These are phyloP conservation scores for Aspergillus niger DNA, from an alignment of 2,329 filamentous ascomycete species.

Conservation along the genomic window DNA sequence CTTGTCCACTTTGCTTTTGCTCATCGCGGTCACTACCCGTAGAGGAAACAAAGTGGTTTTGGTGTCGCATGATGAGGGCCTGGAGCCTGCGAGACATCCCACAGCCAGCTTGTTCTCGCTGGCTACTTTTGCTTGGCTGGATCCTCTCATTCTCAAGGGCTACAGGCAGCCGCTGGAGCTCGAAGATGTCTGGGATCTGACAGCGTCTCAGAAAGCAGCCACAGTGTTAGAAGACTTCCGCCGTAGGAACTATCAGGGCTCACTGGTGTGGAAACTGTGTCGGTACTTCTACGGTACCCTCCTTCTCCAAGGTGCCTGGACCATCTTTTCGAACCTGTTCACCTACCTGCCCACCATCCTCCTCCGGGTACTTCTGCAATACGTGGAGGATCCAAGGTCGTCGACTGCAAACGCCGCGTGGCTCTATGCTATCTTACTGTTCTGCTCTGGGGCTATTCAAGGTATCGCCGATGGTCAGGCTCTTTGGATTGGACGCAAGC, in stretches of 20 bases:
- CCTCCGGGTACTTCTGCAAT: constrained; percentile 87
- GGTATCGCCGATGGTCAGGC: constrained; percentile 83
- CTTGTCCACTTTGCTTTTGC: constrained; percentile 71
- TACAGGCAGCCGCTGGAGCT: constrained; percentile 84
- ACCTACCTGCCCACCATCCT: constrained; percentile 91
- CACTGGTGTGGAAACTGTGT: constrained; percentile 76
- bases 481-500: constrained; percentile 89
- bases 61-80: constrained; percentile 83
- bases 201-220: constrained; percentile 84
- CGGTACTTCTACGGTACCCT: constrained; percentile 80
- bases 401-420: constrained; percentile 86
- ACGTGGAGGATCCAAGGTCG: constrained; percentile 77
- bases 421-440: constrained; percentile 91
- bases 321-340: constrained; percentile 75
- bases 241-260: constrained; percentile 77
- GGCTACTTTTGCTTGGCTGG: constrained; percentile 87
- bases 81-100: constrained; percentile 84
- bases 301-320: constrained; percentile 76
- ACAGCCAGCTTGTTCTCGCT: constrained; percentile 86
- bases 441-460: constrained; percentile 76
- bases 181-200: constrained; percentile 85
- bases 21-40: constrained; percentile 76
- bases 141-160: constrained; percentile 83
- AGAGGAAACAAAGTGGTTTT: constrained; percentile 90
- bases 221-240: constrained; percentile 79